Evolutionary conservation across 2,329 filamentous ascomycete species (phyloP), one percentile per base, ranked within the genome.

Genomic region (Emericellopsis atlantica): DNA sequence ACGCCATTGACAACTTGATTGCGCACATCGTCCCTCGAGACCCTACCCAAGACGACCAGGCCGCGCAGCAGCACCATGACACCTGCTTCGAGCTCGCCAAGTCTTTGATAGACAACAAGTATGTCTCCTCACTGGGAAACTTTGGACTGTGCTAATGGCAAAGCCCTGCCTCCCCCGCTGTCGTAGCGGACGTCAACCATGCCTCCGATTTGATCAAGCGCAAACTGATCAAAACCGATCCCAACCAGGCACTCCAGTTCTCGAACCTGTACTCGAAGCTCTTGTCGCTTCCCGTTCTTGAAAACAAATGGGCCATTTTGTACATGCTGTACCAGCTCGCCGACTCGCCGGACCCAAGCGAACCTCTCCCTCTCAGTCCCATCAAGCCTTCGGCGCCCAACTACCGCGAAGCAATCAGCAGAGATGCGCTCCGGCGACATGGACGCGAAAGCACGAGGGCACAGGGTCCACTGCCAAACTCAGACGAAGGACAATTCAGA

Each of bases 261-360:
- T 83, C 87, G 21, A 93, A 95, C 54, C 74, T 98, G 23, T 95
- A 95, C 62, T 87, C 86, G 29, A 76, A 87, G 43, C 74, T 98
- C 15, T 70, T 95, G 22, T 84, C 86, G n/a, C 79, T 95, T 48
- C 89, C 89, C 1, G 89, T 96, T 6, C 72, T 98, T 36, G 84
- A 85, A 53, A 84, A 95, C 60, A 98, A 98, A 72, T 96, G 89
- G 88, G 87, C 84, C 4, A 95, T 98, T 48, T 70, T 98, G 16
- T 93, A 93, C 57, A 78, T 98, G 34, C 74, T 98, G 34, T 84
- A 92, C 57, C 80, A 86, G 51, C 74, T 95, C 37, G 79, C 85
- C 45, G 84, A 89, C 54, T 77, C 74, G 4, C 70, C 72, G 29
- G 67, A 76, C 44, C 72, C 73, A 2, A 65, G 60, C 49, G 69